phyloP scores from a whole-genome alignment of 139 green algal species.

The Picochlorum sp. region DNA sequence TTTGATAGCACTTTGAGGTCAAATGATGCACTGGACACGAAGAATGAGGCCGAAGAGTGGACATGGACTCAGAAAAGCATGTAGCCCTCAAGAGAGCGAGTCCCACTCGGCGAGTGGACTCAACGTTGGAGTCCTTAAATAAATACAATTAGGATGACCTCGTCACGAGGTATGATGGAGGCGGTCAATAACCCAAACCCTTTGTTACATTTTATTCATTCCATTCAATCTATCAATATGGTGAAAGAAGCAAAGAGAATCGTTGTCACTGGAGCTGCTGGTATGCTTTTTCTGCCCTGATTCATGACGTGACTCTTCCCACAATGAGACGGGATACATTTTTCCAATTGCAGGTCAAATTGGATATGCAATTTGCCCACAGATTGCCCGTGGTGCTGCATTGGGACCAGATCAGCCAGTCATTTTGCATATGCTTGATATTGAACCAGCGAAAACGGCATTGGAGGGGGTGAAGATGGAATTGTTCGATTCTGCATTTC shows the following conservation, averaged over 20 bases:
- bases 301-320: background rate
- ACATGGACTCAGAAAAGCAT: no score
- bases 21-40: no score
- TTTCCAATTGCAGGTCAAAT: slow-evolving; percentile 68
- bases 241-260: slow-evolving; percentile 29
- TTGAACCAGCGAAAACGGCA: slow-evolving; percentile 64
- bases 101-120: no score
- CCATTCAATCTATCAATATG: slow-evolving; percentile 6
- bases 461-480: slow-evolving; percentile 90
- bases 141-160: no score
- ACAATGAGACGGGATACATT: background rate
- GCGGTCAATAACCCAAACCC: background rate
- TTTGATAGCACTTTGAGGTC: no score
- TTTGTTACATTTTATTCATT: background rate
- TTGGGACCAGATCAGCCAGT: slow-evolving; percentile 78
- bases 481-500: slow-evolving; percentile 84
- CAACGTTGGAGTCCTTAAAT: no score
- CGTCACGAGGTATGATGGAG: no score
- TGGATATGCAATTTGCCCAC: slow-evolving; percentile 80
- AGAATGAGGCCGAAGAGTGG: no score
- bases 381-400: slow-evolving; percentile 70
- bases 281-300: slow-evolving; percentile 16
- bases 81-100: no score
- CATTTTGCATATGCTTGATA: slow-evolving; percentile 92
- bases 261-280: slow-evolving; percentile 56